Evolutionary conservation across 257 asterid genomes (phyloP).

Genomic region (Vinca minor): DNA sequence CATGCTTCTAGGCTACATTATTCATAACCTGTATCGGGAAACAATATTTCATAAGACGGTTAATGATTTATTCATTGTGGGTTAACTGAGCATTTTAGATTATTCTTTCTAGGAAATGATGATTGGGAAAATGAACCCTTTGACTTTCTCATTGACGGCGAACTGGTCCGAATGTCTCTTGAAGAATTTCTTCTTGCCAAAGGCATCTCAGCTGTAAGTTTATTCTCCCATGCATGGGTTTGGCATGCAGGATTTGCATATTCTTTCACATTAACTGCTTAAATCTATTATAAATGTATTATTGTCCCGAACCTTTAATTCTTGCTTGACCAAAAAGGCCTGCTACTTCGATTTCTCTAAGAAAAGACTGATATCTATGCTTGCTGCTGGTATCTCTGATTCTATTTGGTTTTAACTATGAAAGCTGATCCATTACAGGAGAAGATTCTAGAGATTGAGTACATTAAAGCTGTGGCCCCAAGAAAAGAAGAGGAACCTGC

Average conservation of each 20-base stretch:
- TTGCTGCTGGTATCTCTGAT: background rate
- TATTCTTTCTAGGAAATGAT: conserved; percentile 36
- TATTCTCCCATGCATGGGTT: conserved; percentile 1
- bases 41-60: background rate
- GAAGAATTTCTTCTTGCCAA: conserved; percentile 90
- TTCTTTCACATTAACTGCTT: background rate
- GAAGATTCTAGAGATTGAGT: conserved; percentile 81
- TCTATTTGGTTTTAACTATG: conserved; percentile 10
- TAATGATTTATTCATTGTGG: conserved; percentile 1
- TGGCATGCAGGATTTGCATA: background rate
- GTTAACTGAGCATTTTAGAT: background rate
- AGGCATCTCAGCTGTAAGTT: conserved; percentile 79
- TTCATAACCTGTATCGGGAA: background rate
- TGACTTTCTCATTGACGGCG: conserved; percentile 84
- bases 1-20: background rate
- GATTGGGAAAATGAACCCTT: conserved; percentile 71
- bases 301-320: background rate
- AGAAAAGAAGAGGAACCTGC: conserved; percentile 76
- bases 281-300: background rate
- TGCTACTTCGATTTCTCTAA: no score
- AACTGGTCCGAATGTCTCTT: conserved; percentile 79
- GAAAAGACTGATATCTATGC: no score
- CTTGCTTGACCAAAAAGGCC: background rate
- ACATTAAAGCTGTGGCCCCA: conserved; percentile 77
- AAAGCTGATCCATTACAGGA: conserved; percentile 43